phyloP scores from a whole-genome alignment of 768 basidiomycete species.

The Daedaleopsis nitida region DNA sequence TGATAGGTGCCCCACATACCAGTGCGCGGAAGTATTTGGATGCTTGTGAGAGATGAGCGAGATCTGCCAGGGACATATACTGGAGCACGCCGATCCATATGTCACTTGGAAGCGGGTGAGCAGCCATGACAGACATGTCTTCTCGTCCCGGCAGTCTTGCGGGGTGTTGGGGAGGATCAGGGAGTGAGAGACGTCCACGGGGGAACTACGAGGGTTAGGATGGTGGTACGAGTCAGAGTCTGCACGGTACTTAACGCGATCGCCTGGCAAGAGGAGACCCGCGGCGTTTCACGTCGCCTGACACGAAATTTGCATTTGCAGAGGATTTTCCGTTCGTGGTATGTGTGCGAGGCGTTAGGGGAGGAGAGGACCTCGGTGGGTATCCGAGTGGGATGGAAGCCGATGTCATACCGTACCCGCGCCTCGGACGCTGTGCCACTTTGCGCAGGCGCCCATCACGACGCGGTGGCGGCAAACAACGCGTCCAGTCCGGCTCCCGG shows the following conservation, averaged over 20 bases:
- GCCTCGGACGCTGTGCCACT: neutral
- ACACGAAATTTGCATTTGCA: too few relatives aligned
- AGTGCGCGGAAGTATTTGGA: constrained; percentile 38
- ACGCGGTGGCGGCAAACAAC: constrained; percentile 10
- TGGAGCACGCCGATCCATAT: constrained; percentile 56
- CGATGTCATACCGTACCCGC: neutral
- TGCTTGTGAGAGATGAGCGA: constrained; percentile 42
- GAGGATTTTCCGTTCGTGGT: too few relatives aligned
- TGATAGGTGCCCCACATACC: constrained; percentile 39
- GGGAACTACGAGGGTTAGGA: too few relatives aligned
- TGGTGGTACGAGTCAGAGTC: too few relatives aligned
- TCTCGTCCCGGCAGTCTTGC: too few relatives aligned
- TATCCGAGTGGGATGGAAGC: constrained; percentile 12
- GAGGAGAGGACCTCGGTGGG: neutral
- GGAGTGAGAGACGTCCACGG: too few relatives aligned
- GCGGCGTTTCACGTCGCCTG: too few relatives aligned
- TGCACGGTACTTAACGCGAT: too few relatives aligned
- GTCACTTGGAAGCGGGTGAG: constrained; percentile 51
- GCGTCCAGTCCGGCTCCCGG: constrained; percentile 2
- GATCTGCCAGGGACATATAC: constrained; percentile 44
- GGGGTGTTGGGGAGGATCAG: too few relatives aligned
- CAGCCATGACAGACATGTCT: neutral
- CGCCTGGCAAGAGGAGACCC: too few relatives aligned
- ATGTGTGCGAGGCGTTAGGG: too few relatives aligned
- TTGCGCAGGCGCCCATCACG: neutral